phyloP scores from a whole-genome alignment of 169 alveolate species.

The Cyclospora cayetanensis region DNA sequence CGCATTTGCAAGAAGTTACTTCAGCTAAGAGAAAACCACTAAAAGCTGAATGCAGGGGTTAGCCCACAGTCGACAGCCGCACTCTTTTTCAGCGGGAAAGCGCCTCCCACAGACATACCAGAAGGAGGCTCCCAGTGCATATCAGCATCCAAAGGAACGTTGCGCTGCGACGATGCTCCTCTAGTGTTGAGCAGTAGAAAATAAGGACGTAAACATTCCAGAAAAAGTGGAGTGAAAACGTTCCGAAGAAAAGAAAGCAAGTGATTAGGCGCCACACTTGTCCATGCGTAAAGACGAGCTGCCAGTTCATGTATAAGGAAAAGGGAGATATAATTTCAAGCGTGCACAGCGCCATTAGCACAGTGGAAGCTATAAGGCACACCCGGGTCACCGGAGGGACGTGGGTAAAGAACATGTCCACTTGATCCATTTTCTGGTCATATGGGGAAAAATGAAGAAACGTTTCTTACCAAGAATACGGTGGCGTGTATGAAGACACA shows the following conservation, averaged over 20 bases:
- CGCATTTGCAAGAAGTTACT: too few relatives aligned
- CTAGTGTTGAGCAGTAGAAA: conserved; percentile 78
- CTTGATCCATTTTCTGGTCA: conserved; percentile 58
- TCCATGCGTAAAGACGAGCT: conserved; percentile 27
- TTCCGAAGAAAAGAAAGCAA: conserved; percentile 92
- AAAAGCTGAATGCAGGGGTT: not conserved
- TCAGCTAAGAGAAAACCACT: not conserved
- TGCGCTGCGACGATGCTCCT: conserved; percentile 77
- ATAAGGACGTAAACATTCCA: conserved; percentile 91
- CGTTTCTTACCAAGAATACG: not conserved
- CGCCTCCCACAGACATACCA: conserved; percentile 42
- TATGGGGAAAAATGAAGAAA: not conserved
- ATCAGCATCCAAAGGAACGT: conserved; percentile 76
- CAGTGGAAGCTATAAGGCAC: conserved; percentile 66
- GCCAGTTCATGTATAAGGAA: conserved; percentile 75
- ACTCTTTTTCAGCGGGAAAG: not conserved
- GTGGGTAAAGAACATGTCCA: conserved; percentile 67
- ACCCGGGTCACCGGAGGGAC: conserved; percentile 77
- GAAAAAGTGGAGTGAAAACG: conserved; percentile 90
- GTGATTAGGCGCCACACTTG: conserved; percentile 92
- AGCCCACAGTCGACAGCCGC: not conserved
- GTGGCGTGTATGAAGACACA: not conserved
- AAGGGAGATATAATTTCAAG: conserved; percentile 77
- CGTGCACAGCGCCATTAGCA: conserved; percentile 77
- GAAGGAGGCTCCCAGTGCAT: conserved; percentile 71